These are phyloP conservation scores for Talaromyces ruber DNA, from an alignment of 495 filamentous ascomycete species.

Conservation along the genomic window DNA sequence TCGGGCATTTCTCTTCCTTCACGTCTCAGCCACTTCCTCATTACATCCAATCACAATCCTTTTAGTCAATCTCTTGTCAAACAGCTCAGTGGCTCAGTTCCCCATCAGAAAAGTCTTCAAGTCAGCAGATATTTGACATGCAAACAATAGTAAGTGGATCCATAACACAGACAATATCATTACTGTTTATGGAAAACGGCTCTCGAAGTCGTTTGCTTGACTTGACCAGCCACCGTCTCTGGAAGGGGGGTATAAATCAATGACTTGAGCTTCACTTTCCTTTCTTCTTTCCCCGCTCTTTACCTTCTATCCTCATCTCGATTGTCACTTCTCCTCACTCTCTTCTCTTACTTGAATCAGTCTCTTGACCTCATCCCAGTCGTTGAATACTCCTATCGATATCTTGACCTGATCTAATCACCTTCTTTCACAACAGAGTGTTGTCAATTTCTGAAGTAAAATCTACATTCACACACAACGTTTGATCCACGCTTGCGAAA, in stretches of 20 bases:
- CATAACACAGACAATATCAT: neutral
- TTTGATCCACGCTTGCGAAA: slow-evolving; percentile 1
- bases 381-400: neutral
- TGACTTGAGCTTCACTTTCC: neutral
- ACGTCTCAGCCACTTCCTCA: neutral
- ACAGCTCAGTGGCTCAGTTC: neutral
- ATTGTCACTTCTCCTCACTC: neutral
- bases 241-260: neutral
- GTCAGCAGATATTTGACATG: neutral
- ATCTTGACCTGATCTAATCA: neutral
- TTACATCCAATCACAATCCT: neutral
- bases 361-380: neutral
- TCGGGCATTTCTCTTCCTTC: neutral
- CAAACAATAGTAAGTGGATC: neutral
- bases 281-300: neutral
- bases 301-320: neutral
- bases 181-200: neutral
- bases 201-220: neutral
- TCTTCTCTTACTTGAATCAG: neutral
- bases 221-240: neutral
- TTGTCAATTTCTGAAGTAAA: neutral
- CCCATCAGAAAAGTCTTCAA: neutral
- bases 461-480: neutral
- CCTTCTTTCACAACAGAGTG: neutral
- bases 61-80: neutral